These are phyloP conservation scores for Lantana camara DNA, from an alignment of 257 asterid genomes.

Conservation along the genomic window DNA sequence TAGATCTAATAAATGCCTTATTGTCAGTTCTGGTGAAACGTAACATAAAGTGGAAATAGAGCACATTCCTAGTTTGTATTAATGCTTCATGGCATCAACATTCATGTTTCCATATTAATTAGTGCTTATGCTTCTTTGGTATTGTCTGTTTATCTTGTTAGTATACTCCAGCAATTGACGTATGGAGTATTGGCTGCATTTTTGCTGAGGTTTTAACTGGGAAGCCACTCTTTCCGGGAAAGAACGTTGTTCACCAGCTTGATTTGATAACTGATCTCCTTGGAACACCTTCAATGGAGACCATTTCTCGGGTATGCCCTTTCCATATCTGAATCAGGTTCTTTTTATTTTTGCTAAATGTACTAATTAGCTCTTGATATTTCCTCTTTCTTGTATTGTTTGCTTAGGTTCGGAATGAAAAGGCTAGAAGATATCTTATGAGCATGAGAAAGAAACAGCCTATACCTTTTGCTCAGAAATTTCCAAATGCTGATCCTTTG, in stretches of 20 bases:
- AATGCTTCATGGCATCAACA: not conserved
- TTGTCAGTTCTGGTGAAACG: slow-evolving; percentile 22
- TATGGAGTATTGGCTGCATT: slow-evolving; percentile 96
- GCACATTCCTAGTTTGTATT: slow-evolving; percentile 6
- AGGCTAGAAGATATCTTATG: slow-evolving; percentile 82
- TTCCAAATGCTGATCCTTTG: slow-evolving; percentile 82
- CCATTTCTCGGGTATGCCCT: slow-evolving; percentile 66
- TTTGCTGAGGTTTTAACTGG: slow-evolving; percentile 92
- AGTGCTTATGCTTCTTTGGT: slow-evolving; percentile 10
- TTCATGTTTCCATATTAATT: slow-evolving; percentile 1
- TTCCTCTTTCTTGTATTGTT: slow-evolving; percentile 18
- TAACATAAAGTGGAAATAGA: not conserved
- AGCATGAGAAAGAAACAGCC: slow-evolving; percentile 84
- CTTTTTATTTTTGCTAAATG: not conserved
- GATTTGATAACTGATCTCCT: too few relatives aligned
- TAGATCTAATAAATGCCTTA: not conserved
- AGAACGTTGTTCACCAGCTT: slow-evolving; percentile 89
- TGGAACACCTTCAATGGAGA: slow-evolving; percentile 85
- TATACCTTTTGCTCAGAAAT: slow-evolving; percentile 64
- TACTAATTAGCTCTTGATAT: slow-evolving; percentile 1
- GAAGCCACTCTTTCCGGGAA: slow-evolving; percentile 88
- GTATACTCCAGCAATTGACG: slow-evolving; percentile 96
- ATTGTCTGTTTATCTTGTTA: slow-evolving; percentile 35
- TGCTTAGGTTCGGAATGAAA: slow-evolving; percentile 80
- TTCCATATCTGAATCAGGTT: slow-evolving; percentile 4